Conservation (phyloP, 768 basidiomycete genomes). For the Mrakia frigida region DNA sequence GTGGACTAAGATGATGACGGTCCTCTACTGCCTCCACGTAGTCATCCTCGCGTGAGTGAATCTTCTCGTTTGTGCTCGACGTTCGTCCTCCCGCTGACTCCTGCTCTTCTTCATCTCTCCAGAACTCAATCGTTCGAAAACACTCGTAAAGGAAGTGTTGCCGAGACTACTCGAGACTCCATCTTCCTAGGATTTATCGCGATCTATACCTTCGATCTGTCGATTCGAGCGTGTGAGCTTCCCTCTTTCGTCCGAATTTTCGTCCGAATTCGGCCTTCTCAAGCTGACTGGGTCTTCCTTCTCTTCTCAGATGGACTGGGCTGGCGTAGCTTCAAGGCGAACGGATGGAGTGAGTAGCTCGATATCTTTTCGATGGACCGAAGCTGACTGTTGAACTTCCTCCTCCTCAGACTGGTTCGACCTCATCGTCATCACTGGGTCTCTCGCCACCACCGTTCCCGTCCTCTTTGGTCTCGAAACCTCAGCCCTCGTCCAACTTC, state of each 20-base stretch:
- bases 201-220: conserved; percentile 70
- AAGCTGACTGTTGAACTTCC: background rate
- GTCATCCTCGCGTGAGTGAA: conserved; percentile 63
- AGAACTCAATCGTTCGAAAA: conserved; percentile 35
- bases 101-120: background rate
- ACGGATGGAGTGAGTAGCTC: conserved; percentile 64
- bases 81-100: background rate
- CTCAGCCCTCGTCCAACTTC: conserved; percentile 51
- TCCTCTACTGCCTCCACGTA: conserved; percentile 74
- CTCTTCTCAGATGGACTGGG: conserved; percentile 61
- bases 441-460: conserved; percentile 73
- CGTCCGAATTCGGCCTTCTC: no score
- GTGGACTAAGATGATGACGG: conserved; percentile 78
- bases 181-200: conserved; percentile 70
- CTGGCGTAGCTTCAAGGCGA: conserved; percentile 72
- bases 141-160: background rate
- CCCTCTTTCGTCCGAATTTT: background rate
- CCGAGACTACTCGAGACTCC: conserved; percentile 42
- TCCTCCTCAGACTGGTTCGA: conserved; percentile 62
- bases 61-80: background rate
- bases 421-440: conserved; percentile 69
- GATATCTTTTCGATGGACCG: background rate
- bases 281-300: background rate
- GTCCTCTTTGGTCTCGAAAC: conserved; percentile 43
- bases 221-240: conserved; percentile 57